Evolutionary conservation across 1,284 basidiomycete species (phyloP).

Genomic region (Puccinia coronata): DNA sequence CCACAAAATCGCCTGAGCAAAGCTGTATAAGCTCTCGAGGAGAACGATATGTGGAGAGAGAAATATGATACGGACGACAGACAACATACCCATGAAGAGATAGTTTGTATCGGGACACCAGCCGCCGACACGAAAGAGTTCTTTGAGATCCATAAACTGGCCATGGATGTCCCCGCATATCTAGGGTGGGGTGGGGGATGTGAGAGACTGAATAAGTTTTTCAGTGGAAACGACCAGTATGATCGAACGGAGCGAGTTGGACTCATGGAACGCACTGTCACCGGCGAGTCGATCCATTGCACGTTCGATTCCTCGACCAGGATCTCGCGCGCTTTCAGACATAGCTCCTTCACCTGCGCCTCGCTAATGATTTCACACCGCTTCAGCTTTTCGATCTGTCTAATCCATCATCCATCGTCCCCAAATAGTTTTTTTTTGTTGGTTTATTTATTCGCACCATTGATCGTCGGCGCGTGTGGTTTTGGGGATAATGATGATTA

Average conservation of each 20-base stretch:
- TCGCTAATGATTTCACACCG: constrained; percentile 91
- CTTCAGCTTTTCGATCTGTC: constrained; percentile 69
- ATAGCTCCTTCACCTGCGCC: constrained; percentile 86
- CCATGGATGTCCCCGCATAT: constrained; percentile 99
- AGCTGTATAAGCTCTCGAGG: neutral
- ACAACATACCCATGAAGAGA: constrained; percentile 85
- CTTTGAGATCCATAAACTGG: constrained; percentile 96
- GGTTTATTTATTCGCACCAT: neutral
- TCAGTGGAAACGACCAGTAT: neutral
- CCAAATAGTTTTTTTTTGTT: neutral
- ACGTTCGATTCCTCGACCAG: constrained; percentile 94
- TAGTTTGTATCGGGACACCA: constrained; percentile 95
- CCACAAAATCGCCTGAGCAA: constrained; percentile 79
- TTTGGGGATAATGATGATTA: neutral
- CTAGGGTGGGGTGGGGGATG: constrained; percentile 62
- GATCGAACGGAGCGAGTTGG: neutral
- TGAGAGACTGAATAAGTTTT: constrained; percentile 34
- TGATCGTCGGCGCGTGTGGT: neutral
- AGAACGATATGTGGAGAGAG: constrained; percentile 7
- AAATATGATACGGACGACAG: neutral
- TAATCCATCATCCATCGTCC: constrained; percentile 43
- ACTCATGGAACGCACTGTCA: constrained; percentile 71
- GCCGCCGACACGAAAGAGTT: constrained; percentile 92
- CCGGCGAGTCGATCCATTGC: constrained; percentile 91
- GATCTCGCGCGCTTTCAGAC: constrained; percentile 92